Conservation (phyloP, 2,329 filamentous ascomycete genomes). For the Dactylellina cionopaga region DNA sequence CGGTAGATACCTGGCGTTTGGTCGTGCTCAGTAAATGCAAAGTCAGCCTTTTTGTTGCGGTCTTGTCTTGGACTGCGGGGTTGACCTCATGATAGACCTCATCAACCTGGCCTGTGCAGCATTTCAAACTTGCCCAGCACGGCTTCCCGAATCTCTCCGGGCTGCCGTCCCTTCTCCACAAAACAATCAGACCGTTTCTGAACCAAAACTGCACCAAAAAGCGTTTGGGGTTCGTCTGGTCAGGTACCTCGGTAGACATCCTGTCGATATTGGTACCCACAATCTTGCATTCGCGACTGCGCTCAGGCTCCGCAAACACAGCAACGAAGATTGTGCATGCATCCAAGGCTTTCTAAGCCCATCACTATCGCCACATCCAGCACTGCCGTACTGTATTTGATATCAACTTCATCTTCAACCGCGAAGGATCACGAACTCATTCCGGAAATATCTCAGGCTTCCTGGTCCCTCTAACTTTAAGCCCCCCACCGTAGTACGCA, state of each 20-base stretch:
- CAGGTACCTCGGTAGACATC: constrained; percentile 1
- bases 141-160: constrained; percentile 12
- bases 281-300: constrained; percentile 20
- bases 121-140: background rate
- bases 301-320: constrained; percentile 15
- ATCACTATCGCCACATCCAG: constrained; percentile 4
- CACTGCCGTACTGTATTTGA: constrained; percentile 14
- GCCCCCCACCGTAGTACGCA: constrained; percentile 14
- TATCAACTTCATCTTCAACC: constrained; percentile 11
- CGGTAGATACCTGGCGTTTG: no score
- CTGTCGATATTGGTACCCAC: constrained; percentile 13
- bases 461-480: constrained; percentile 17
- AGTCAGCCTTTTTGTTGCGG: no score
- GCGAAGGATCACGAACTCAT: constrained; percentile 26
- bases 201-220: no score
- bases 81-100: no score
- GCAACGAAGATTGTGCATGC: background rate
- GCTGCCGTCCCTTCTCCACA: constrained; percentile 36
- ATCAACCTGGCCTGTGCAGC: no score
- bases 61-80: no score
- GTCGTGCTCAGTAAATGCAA: no score
- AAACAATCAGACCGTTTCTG: no score
- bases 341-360: constrained; percentile 15
- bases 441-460: constrained; percentile 25
- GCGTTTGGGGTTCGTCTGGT: background rate